Base-by-base conservation (phyloP, 2,329 filamentous ascomycete species). In the Aspergillus ustus region DNA sequence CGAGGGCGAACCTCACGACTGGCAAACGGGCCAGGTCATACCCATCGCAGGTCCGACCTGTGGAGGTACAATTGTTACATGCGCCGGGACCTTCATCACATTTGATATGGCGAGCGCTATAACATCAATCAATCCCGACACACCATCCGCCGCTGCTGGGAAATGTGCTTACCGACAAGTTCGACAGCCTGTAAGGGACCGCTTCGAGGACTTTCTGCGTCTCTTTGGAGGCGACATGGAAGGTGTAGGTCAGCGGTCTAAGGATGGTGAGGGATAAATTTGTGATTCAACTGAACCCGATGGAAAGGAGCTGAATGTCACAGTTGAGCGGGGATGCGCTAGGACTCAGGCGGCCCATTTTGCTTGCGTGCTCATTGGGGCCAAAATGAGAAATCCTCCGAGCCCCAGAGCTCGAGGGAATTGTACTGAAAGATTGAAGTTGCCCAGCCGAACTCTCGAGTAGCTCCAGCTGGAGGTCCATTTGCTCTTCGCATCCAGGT, bases 1-100 rank as follows among this genome's bases (percentile, higher is more conserved):
- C 34, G 34, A 40, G 34, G 2, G 52, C 44, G 8, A 28, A 8
- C 25, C 57, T 52, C 17, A n/a, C 34, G n/a, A 17, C 17, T 29
- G 62, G 62, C 22, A 66, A 57, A 22, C 59, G 63, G 43, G 49
- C 45, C 7, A 66, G 25, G 52, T 67, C 67, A 64, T 78, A 79
- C 4, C 50, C 50, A 57, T 78, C 77, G 61, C 77, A 79, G 44
- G 71, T 70, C 4, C 76, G 72, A 9, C 75, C 75, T 2, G 76
- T 77, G 4, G 66, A 73, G 5, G 66, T 60, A 60, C 77, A 80
- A 20, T 73, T 73, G 20, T 68, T 61, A 61, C 77, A 80, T 34
- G 65, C 67, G 8, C 74, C 75, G 3, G 69, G 70, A 2, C 63
- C 61, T 63, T 78, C 75, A 52, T 78, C 76, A 53, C 66, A 69